phyloP scores from a whole-genome alignment of 192 early-diverging fungal genomes.

The Bifiguratus adelaidae region DNA sequence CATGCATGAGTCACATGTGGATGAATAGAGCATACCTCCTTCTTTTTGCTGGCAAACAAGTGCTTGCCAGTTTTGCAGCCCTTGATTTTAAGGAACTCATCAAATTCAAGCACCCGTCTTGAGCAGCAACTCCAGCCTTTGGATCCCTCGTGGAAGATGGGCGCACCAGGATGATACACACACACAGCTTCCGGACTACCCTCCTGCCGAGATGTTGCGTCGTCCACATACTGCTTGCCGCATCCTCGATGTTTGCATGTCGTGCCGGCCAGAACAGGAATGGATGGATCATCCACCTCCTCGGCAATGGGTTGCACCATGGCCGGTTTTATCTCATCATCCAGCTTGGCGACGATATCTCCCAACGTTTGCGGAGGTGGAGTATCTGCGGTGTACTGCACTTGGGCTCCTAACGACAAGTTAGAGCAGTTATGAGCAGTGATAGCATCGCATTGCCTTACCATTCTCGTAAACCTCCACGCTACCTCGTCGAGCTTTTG shows the following conservation, averaged over 20 bases:
- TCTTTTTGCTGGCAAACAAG: conserved; percentile 67
- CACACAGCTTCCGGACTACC: conserved; percentile 44
- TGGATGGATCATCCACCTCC: conserved; percentile 67
- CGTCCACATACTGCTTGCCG: conserved; percentile 48
- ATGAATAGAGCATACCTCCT: not conserved
- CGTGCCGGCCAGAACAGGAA: conserved; percentile 58
- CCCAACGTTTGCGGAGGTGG: conserved; percentile 14
- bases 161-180: conserved; percentile 77
- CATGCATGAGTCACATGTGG: not conserved
- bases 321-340: conserved; percentile 47
- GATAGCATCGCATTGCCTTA: conserved; percentile 6
- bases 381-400: conserved; percentile 12
- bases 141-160: conserved; percentile 96
- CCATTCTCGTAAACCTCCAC: conserved; percentile 23
- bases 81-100: conserved; percentile 92
- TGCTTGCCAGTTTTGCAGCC: conserved; percentile 90
- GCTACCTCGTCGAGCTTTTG: conserved; percentile 5
- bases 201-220: conserved; percentile 37
- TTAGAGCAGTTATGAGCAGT: conserved; percentile 1
- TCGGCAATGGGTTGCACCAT: not conserved
- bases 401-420: conserved; percentile 5
- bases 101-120: conserved; percentile 93
- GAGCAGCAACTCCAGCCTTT: conserved; percentile 98
- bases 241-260: conserved; percentile 83
- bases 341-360: conserved; percentile 16